These are phyloP conservation scores for Fusarium continuum DNA, from an alignment of 2,329 filamentous ascomycete species.

Conservation along the genomic window DNA sequence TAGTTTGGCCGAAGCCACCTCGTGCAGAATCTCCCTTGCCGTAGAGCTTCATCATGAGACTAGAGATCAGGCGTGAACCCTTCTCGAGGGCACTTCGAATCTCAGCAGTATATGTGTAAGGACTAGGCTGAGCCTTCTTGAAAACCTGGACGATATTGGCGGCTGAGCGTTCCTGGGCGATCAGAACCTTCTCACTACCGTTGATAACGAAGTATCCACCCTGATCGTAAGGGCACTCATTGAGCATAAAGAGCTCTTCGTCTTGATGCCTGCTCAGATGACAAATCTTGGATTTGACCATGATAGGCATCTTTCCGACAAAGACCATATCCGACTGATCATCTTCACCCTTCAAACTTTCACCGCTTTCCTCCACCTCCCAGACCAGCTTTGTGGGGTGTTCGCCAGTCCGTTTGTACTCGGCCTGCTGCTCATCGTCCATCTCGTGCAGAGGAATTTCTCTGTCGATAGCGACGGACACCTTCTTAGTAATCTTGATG, in stretches of 20 bases:
- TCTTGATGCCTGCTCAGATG: slow-evolving; percentile 85
- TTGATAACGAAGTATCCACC: slow-evolving; percentile 99
- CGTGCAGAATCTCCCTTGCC: slow-evolving; percentile 82
- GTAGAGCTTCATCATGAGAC: slow-evolving; percentile 88
- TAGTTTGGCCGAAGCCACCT: slow-evolving; percentile 84
- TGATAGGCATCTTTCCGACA: slow-evolving; percentile 94
- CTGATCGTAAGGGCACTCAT: slow-evolving; percentile 98
- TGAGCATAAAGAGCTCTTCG: slow-evolving; percentile 86
- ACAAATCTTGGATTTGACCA: slow-evolving; percentile 97
- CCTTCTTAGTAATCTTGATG: slow-evolving; percentile 85
- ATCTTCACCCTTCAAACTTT: slow-evolving; percentile 63
- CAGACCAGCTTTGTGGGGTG: slow-evolving; percentile 67
- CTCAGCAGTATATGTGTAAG: slow-evolving; percentile 92
- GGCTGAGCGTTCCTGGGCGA: slow-evolving; percentile 95
- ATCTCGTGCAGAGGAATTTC: slow-evolving; percentile 73
- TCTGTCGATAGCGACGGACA: slow-evolving; percentile 83
- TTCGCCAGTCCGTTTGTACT: slow-evolving; percentile 64
- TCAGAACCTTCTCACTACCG: slow-evolving; percentile 97
- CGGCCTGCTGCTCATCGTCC: slow-evolving; percentile 69
- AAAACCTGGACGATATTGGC: slow-evolving; percentile 99
- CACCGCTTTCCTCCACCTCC: slow-evolving; percentile 67
- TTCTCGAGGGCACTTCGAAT: slow-evolving; percentile 97
- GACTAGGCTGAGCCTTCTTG: slow-evolving; percentile 93
- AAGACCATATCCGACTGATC: slow-evolving; percentile 77
- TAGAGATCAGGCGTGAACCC: slow-evolving; percentile 92